Base-by-base conservation (phyloP, 306 rosid genomes). In the Lablab purpureus region DNA sequence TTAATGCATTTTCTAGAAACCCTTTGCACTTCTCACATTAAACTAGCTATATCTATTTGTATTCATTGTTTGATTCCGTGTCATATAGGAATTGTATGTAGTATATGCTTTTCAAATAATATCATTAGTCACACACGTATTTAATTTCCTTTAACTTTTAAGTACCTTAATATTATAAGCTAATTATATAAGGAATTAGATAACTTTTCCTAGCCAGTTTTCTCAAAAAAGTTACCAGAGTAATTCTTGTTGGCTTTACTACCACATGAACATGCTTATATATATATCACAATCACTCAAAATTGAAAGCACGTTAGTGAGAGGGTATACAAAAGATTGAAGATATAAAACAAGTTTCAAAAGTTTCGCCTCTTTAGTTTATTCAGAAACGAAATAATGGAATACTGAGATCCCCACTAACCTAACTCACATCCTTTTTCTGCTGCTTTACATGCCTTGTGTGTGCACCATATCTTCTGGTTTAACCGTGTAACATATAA, bases 331-430 rank as follows among this genome's bases (percentile, higher is more conserved):
- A 76, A 64, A 77, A 52, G 40, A 18, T 25, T 21, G 1, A 55
- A 55, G 62, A 21, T 10, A 10, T 10, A 11, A 19, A 2, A 34
- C 17, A 13, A 49, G 40, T 32, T 62, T 64, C 13, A 76, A 76
- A 77, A 66, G 74, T 77, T 66, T 21, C 17, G 67, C 7, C 4
- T 28, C 62, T 9, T 30, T 50, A 46, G 54, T 46, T 76, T 51
- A 21, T 36, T 52, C 46, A 54, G 43, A 54, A 54, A 68, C 56
- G 40, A 54, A 55, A 43, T 68, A 78, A 51, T 78, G 82, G 75
- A 68, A 68, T 66, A n/a, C 69, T 25, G 60, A 54, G 32, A 46
- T 6, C n/a, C 23, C 75, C 82, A 78, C 82, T 67, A 68, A 52
- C 46, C 67, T 40, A 40, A 40, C 45, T 9, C 45, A 55, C 11